Conservation (phyloP, 257 asterid species). For the Solanum microdontum region DNA sequence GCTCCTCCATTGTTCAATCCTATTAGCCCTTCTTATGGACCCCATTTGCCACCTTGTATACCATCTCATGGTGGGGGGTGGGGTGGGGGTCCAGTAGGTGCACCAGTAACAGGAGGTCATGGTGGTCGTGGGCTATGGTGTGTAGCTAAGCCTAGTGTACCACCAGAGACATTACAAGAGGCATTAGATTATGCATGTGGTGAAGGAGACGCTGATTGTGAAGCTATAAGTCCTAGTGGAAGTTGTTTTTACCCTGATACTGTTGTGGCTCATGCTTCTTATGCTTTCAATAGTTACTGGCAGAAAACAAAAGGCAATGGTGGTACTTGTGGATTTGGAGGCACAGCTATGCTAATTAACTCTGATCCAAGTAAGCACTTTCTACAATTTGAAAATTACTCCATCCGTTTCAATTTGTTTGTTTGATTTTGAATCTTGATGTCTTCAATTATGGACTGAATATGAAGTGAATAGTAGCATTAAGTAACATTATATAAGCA, state of each 20-base stretch:
- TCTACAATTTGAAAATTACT: not conserved
- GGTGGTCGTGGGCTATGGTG: slow-evolving; percentile 46
- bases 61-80: slow-evolving; percentile 33
- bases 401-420: not conserved
- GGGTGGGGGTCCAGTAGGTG: slow-evolving; percentile 13
- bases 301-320: slow-evolving; percentile 66
- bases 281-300: slow-evolving; percentile 88
- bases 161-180: slow-evolving; percentile 66
- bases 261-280: slow-evolving; percentile 78
- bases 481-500: not conserved
- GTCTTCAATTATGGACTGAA: not conserved
- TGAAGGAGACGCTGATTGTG: slow-evolving; percentile 77
- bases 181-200: slow-evolving; percentile 89
- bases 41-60: slow-evolving; percentile 63
- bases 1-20: slow-evolving; percentile 32
- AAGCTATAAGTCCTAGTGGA: slow-evolving; percentile 53
- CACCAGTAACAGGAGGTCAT: slow-evolving; percentile 20
- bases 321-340: slow-evolving; percentile 81
- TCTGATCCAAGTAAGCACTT: slow-evolving; percentile 67
- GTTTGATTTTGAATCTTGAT: not conserved
- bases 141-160: slow-evolving; percentile 93
- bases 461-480: not conserved
- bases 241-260: slow-evolving; percentile 58
- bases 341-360: slow-evolving; percentile 80
- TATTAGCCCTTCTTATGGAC: slow-evolving; percentile 39